Percentiles rank a stretch among this genome's conserved stretches.
Conservation (phyloP, 768 basidiomycete genomes). For the Sarcodon sp. region DNA sequence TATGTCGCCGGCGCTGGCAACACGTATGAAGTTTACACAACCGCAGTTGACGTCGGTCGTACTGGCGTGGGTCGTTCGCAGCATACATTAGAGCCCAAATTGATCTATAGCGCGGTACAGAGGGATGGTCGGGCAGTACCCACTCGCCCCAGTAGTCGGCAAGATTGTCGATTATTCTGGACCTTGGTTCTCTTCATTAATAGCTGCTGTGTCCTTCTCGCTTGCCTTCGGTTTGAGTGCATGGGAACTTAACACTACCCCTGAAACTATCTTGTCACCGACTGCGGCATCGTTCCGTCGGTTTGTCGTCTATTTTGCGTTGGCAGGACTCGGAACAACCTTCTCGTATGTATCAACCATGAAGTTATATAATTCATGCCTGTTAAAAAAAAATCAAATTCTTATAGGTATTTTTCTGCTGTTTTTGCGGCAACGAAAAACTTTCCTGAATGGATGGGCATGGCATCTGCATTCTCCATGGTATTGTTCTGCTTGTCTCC, state of each 20-base stretch:
- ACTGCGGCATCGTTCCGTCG: slow-evolving; percentile 33
- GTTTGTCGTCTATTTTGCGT: slow-evolving; percentile 44
- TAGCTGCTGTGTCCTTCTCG: slow-evolving; percentile 45
- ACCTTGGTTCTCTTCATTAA: slow-evolving; percentile 52
- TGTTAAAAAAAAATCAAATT: neutral
- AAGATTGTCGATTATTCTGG: slow-evolving; percentile 57
- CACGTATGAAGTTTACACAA: slow-evolving; percentile 52
- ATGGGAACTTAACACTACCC: slow-evolving; percentile 34
- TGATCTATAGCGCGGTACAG: slow-evolving; percentile 20
- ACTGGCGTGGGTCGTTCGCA: slow-evolving; percentile 42
- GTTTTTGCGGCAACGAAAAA: slow-evolving; percentile 64
- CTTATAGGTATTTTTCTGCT: slow-evolving; percentile 49
- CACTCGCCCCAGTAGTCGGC: slow-evolving; percentile 57
- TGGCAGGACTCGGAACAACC: slow-evolving; percentile 56
- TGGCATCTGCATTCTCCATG: slow-evolving; percentile 54
- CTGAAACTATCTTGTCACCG: slow-evolving; percentile 22
- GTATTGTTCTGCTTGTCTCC: slow-evolving; percentile 78
- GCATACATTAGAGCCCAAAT: neutral
- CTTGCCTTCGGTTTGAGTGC: slow-evolving; percentile 53
- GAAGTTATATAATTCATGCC: neutral
- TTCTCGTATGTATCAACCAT: slow-evolving; percentile 44
- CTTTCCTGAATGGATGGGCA: slow-evolving; percentile 53
- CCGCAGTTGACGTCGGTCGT: slow-evolving; percentile 70
- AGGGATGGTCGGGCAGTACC: slow-evolving; percentile 78
- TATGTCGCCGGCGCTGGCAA: slow-evolving; percentile 48